Percentiles rank a stretch among this genome's conserved stretches.
Conservation (phyloP, 1,139 yeast genomes). For the Taiozyma onychis region DNA sequence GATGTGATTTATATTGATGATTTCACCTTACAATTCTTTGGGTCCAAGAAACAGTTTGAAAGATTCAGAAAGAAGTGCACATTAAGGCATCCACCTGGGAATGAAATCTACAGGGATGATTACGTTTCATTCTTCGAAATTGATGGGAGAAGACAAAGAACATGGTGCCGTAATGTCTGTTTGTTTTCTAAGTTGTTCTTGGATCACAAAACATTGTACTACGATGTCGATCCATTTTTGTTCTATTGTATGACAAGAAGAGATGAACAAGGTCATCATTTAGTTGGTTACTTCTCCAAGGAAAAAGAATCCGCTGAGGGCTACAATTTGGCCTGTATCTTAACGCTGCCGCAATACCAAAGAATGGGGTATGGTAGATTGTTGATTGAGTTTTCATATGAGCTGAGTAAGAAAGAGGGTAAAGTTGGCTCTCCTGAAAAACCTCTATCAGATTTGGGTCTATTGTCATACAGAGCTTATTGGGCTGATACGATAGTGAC, state of each 20-base stretch:
- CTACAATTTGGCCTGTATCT: slow-evolving; percentile 95
- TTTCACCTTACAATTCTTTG: slow-evolving; percentile 83
- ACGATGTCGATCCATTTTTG: slow-evolving; percentile 95
- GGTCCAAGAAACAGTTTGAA: slow-evolving; percentile 86
- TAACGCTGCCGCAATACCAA: slow-evolving; percentile 94
- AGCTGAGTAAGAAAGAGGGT: slow-evolving; percentile 78
- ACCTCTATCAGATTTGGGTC: slow-evolving; percentile 91
- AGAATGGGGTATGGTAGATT: slow-evolving; percentile 91
- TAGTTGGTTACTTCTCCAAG: slow-evolving; percentile 93
- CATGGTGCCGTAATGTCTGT: slow-evolving; percentile 96
- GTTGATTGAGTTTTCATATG: slow-evolving; percentile 88
- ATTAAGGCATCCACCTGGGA: slow-evolving; percentile 94
- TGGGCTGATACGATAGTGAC: slow-evolving; percentile 92
- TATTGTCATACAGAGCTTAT: slow-evolving; percentile 87
- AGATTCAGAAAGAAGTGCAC: slow-evolving; percentile 84
- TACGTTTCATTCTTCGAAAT: slow-evolving; percentile 86
- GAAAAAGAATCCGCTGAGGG: slow-evolving; percentile 95
- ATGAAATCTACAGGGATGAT: slow-evolving; percentile 91
- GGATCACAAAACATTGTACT: slow-evolving; percentile 92
- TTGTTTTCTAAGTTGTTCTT: slow-evolving; percentile 79
- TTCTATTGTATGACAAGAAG: slow-evolving; percentile 92
- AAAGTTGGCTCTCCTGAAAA: slow-evolving; percentile 97
- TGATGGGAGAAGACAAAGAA: slow-evolving; percentile 91
- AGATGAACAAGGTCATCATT: slow-evolving; percentile 86
- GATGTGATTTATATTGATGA: slow-evolving; percentile 89